Evolutionary conservation across 192 early-diverging fungal genomes (phyloP).

Genomic region (Coemansia sp.): DNA sequence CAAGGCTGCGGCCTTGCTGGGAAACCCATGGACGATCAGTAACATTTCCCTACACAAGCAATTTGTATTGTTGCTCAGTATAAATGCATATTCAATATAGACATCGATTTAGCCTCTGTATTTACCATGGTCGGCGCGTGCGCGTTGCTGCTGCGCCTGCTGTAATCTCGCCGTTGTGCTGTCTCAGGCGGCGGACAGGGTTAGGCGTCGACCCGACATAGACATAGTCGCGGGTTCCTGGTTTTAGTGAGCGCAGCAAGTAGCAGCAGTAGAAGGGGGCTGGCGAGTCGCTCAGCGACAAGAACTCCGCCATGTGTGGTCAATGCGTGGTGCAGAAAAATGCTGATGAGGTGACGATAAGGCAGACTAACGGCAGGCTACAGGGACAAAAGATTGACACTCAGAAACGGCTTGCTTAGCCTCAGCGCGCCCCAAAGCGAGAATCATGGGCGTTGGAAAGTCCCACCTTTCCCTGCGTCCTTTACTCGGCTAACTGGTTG

Average conservation of each 20-base stretch:
- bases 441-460: background rate
- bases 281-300: conserved; percentile 4
- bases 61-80: background rate
- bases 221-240: conserved; percentile 24
- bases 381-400: background rate
- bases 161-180: conserved; percentile 56
- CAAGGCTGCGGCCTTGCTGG: conserved; percentile 46
- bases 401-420: background rate
- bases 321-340: background rate
- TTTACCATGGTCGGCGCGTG: conserved; percentile 43
- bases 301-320: conserved; percentile 1
- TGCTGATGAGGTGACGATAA: background rate
- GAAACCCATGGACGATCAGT: conserved; percentile 49
- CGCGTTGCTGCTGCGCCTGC: conserved; percentile 46
- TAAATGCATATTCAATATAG: background rate
- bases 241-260: conserved; percentile 52
- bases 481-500: background rate
- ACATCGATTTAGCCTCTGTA: background rate
- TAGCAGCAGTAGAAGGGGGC: conserved; percentile 54
- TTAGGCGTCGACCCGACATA: conserved; percentile 57
- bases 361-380: background rate
- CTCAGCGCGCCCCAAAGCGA: conserved; percentile 8
- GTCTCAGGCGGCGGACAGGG: conserved; percentile 46
- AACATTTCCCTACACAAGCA: conserved; percentile 44
- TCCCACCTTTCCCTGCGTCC: conserved; percentile 1